These are phyloP conservation scores for Acer negundo DNA, from an alignment of 345 rosid species.

Conservation along the genomic window DNA sequence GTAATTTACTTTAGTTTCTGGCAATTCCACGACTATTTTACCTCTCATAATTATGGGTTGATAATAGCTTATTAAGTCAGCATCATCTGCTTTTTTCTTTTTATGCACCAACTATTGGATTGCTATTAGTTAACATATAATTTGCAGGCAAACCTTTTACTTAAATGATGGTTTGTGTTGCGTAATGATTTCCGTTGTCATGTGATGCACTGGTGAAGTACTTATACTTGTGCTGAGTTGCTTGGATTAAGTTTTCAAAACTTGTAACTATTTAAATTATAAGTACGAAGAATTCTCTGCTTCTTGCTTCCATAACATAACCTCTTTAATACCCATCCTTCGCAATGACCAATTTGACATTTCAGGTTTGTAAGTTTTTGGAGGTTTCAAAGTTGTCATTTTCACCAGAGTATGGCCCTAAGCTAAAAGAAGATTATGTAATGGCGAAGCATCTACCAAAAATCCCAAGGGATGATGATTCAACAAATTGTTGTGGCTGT, in stretches of 20 bases:
- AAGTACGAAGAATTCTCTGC: constrained; percentile 7
- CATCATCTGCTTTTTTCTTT: not conserved
- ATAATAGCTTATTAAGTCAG: not conserved
- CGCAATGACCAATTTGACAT: constrained; percentile 23
- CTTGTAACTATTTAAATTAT: not conserved
- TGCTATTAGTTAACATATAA: not conserved
- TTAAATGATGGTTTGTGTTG: not conserved
- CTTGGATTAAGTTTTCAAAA: not conserved
- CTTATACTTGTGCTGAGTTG: not conserved
- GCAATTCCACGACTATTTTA: not conserved
- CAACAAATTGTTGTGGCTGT: constrained; percentile 70
- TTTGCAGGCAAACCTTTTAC: not conserved
- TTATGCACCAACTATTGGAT: not conserved
- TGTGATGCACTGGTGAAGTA: not conserved
- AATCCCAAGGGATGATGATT: constrained; percentile 57
- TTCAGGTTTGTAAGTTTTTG: constrained; percentile 97
- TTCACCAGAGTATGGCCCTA: constrained; percentile 93
- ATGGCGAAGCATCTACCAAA: constrained; percentile 93
- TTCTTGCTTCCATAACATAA: constrained; percentile 10
- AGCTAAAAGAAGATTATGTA: constrained; percentile 90
- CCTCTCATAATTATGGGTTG: not conserved
- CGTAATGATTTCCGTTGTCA: not conserved
- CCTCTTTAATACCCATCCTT: constrained; percentile 28
- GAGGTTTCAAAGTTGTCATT: constrained; percentile 97
- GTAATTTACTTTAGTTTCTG: not conserved